Conservation (phyloP, 2,329 filamentous ascomycete species). For the Aspergillus sergii region DNA sequence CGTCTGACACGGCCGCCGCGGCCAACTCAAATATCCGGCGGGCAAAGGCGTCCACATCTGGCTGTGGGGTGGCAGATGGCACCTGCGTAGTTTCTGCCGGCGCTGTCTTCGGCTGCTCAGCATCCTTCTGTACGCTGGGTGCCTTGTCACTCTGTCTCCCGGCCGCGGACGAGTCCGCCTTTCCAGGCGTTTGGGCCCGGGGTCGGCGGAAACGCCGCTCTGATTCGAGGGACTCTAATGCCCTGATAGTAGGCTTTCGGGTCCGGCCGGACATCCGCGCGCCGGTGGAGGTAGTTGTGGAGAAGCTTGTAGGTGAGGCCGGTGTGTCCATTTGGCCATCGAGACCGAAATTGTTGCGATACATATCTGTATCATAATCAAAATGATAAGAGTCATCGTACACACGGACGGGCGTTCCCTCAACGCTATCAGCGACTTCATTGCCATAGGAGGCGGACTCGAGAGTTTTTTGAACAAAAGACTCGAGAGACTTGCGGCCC, state of each 20-base stretch:
- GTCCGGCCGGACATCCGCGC: slow-evolving; percentile 21
- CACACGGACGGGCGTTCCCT: slow-evolving; percentile 13
- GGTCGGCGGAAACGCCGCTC: slow-evolving; percentile 22
- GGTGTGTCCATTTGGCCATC: slow-evolving; percentile 23
- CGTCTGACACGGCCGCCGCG: slow-evolving; percentile 16
- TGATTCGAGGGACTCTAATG: slow-evolving; percentile 23
- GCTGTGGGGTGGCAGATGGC: neutral
- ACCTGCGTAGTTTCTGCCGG: neutral
- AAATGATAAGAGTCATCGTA: slow-evolving; percentile 21
- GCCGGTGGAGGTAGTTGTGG: slow-evolving; percentile 19
- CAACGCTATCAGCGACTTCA: slow-evolving; percentile 14
- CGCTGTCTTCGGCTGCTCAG: neutral
- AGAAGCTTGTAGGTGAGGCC: slow-evolving; percentile 22
- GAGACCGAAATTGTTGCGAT: slow-evolving; percentile 23
- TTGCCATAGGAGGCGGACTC: slow-evolving; percentile 4
- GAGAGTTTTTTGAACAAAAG: slow-evolving; percentile 4
- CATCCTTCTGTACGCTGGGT: neutral
- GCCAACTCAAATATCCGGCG: slow-evolving; percentile 21
- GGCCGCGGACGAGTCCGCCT: slow-evolving; percentile 3
- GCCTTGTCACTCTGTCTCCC: neutral
- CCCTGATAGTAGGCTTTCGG: slow-evolving; percentile 26
- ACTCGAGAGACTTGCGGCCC: slow-evolving; percentile 19
- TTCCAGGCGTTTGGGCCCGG: slow-evolving; percentile 16
- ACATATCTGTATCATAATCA: slow-evolving; percentile 26
- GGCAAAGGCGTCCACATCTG: slow-evolving; percentile 12